Evolutionary conservation across 2,329 filamentous ascomycete genomes (phyloP).

Genomic region (Aureobasidium sp.): DNA sequence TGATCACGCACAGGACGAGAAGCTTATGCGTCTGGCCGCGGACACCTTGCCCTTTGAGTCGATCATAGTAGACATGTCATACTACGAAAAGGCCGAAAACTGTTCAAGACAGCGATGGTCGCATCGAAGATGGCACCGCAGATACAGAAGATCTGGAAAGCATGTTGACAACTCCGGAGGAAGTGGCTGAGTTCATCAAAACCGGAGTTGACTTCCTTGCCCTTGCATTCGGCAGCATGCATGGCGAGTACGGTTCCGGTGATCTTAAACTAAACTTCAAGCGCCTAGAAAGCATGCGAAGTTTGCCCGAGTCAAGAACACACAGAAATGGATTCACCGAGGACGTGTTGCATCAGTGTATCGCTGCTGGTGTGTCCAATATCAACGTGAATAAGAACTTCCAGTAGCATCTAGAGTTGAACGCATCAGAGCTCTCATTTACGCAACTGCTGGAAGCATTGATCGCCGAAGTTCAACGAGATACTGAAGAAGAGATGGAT

Average conservation of each 20-base stretch:
- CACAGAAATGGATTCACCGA: conserved; percentile 31
- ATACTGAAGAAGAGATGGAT: conserved; percentile 49
- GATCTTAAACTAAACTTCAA: too few species aligned
- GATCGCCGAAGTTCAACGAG: conserved; percentile 45
- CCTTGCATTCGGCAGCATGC: conserved; percentile 25
- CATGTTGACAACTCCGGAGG: conserved; percentile 23
- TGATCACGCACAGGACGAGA: conserved; percentile 22
- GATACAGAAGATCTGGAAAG: conserved; percentile 23
- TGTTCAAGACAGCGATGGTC: conserved; percentile 23
- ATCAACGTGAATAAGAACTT: conserved; percentile 52
- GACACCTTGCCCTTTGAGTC: conserved; percentile 21
- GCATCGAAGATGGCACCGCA: conserved; percentile 26
- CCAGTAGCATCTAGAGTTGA: conserved; percentile 37
- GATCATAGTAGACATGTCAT: conserved; percentile 29
- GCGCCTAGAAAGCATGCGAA: too few species aligned
- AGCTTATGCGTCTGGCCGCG: conserved; percentile 20
- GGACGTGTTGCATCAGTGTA: conserved; percentile 46
- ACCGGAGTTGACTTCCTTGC: conserved; percentile 26
- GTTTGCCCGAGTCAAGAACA: too few species aligned
- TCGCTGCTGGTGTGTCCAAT: conserved; percentile 46
- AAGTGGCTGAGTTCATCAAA: conserved; percentile 23
- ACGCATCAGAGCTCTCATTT: conserved; percentile 42
- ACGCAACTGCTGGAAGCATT: conserved; percentile 47
- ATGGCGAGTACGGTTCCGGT: too few species aligned
- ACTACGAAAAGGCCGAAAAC: conserved; percentile 26